A percentile compares a stretch with the other conserved stretches of the same genome.
These are phyloP conservation scores for Boletus subparvulus DNA, from an alignment of 768 basidiomycete genomes.

Conservation along the genomic window DNA sequence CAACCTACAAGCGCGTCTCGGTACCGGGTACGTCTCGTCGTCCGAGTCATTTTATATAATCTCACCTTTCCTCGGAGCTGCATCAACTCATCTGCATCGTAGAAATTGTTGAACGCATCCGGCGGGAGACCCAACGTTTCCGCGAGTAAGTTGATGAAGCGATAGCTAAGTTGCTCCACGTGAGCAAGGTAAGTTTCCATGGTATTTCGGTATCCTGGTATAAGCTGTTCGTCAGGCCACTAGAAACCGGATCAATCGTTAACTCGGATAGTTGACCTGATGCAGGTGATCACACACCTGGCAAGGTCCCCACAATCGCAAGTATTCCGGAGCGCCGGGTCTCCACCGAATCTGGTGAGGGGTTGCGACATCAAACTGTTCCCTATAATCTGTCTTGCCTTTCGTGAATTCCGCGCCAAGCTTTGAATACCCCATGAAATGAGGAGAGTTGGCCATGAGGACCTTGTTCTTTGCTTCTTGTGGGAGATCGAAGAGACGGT, in stretches of 20 bases:
- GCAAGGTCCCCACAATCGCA: constrained; percentile 68
- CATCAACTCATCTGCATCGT: constrained; percentile 57
- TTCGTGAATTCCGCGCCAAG: constrained; percentile 75
- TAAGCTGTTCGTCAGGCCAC: constrained; percentile 74
- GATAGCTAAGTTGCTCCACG: constrained; percentile 59
- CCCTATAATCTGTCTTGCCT: constrained; percentile 68
- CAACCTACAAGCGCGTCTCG: constrained; percentile 37
- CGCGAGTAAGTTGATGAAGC: constrained; percentile 59
- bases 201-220: constrained; percentile 67
- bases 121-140: constrained; percentile 68
- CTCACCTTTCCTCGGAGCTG: constrained; percentile 69
- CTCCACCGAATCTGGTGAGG: constrained; percentile 60
- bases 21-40: not conserved
- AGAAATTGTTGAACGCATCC: constrained; percentile 63
- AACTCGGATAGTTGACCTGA: not conserved
- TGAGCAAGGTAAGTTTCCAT: constrained; percentile 59
- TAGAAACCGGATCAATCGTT: constrained; percentile 26
- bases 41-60: not conserved
- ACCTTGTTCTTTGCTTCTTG: constrained; percentile 65
- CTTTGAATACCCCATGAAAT: constrained; percentile 76
- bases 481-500: constrained; percentile 68
- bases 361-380: constrained; percentile 82
- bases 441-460: constrained; percentile 68
- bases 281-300: constrained; percentile 50
- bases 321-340: constrained; percentile 62